Evolutionary conservation across 768 basidiomycete genomes (phyloP).

Genomic region (Lentinula lateritia): DNA sequence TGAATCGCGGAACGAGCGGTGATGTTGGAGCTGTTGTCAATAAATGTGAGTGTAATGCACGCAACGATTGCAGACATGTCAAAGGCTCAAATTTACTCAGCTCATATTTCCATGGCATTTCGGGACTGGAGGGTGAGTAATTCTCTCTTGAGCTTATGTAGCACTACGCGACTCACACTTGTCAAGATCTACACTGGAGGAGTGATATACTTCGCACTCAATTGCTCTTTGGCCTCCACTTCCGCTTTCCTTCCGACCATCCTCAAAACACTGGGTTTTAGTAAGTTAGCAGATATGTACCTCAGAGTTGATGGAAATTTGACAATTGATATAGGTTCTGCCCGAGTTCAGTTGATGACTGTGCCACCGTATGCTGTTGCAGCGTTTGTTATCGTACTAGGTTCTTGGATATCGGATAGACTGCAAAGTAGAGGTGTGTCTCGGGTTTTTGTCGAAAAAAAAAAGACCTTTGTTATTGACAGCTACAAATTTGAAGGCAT

Average conservation of each 20-base stretch:
- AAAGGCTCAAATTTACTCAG: slow-evolving; percentile 23
- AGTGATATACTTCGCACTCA: slow-evolving; percentile 73
- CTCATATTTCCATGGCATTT: slow-evolving; percentile 58
- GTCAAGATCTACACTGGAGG: slow-evolving; percentile 58
- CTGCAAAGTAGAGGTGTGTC: slow-evolving; percentile 50
- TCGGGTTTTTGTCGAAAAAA: neutral
- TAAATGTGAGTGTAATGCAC: slow-evolving; percentile 35
- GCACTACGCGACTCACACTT: neutral
- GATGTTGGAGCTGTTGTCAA: slow-evolving; percentile 63
- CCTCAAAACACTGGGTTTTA: slow-evolving; percentile 65
- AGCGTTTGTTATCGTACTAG: slow-evolving; percentile 52
- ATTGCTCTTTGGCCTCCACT: slow-evolving; percentile 72
- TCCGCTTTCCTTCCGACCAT: slow-evolving; percentile 84
- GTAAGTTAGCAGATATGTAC: slow-evolving; percentile 33
- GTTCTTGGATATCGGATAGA: slow-evolving; percentile 61
- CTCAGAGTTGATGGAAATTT: neutral
- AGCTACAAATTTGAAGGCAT: slow-evolving; percentile 26
- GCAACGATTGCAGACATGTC: neutral
- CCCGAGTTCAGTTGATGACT: slow-evolving; percentile 65
- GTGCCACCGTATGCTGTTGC: slow-evolving; percentile 79
- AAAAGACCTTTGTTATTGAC: slow-evolving; percentile 23
- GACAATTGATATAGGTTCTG: slow-evolving; percentile 39
- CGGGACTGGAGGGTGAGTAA: slow-evolving; percentile 62
- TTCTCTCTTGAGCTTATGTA: neutral
- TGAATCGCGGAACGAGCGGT: slow-evolving; percentile 60